phyloP scores from a whole-genome alignment of 2,329 filamentous ascomycete genomes.

The Phyllosticta paracitricarpa region DNA sequence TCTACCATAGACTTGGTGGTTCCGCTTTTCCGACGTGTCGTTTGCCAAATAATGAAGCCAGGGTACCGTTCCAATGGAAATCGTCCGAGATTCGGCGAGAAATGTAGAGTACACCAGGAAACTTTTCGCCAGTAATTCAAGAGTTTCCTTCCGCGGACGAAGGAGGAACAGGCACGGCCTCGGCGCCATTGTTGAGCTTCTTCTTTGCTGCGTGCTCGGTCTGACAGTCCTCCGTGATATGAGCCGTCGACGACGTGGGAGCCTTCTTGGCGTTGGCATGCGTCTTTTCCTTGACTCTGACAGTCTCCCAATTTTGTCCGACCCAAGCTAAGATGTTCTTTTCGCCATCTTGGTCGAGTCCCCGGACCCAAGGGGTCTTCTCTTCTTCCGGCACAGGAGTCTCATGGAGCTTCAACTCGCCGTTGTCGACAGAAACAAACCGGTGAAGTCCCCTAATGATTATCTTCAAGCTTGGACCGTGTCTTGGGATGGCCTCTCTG shows the following conservation, averaged over 20 bases:
- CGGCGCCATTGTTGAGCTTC: not conserved
- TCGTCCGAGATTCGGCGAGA: too few species aligned
- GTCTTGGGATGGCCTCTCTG: constrained; percentile 27
- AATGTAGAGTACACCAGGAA: not conserved
- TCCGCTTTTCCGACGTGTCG: too few species aligned
- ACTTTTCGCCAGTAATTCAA: not conserved
- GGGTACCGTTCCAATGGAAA: too few species aligned
- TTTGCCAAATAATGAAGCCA: too few species aligned
- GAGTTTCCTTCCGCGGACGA: not conserved
- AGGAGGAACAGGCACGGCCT: not conserved
- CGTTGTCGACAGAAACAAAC: constrained; percentile 24
- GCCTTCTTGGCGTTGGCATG: not conserved
- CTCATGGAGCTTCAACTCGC: constrained; percentile 14
- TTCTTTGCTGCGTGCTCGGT: not conserved
- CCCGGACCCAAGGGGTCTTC: constrained; percentile 16
- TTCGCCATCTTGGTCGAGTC: constrained; percentile 11
- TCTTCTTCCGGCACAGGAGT: constrained; percentile 12
- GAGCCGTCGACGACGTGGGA: too few species aligned
- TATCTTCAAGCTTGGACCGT: constrained; percentile 17
- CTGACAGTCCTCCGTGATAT: not conserved
- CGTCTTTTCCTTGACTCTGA: constrained; percentile 22
- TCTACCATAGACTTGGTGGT: too few species aligned
- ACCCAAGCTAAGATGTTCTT: constrained; percentile 20
- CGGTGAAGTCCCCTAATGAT: constrained; percentile 23
- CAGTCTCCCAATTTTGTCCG: constrained; percentile 20